Base-by-base conservation (phyloP, 257 asterid species). In the Verbascum thapsus region DNA sequence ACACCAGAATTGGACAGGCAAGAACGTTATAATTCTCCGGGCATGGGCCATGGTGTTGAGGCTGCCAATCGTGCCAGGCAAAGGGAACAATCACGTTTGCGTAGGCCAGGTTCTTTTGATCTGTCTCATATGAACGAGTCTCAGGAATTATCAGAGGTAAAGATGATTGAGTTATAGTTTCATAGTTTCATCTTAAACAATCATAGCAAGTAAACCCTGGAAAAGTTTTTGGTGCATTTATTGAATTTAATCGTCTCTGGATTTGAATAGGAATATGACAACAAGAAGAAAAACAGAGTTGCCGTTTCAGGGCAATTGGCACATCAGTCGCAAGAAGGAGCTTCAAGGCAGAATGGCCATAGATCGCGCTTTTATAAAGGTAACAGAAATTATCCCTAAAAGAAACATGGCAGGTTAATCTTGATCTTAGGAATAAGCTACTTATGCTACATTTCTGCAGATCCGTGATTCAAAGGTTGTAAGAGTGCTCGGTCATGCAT, bases 291-390 rank as follows among this genome's bases (percentile, higher is more conserved):
- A 45, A 64, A 55, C n/a, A 77, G 76, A 58, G 63, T 49, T 13
- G 75, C 58, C 42, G 62, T 61, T 67, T 84, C 94, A 19, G 91
- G 88, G 40, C 84, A 87, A 26, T 59, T 79, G 69, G 15, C 55
- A 18, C 45, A 59, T 61, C 84, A 71, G 32, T 30, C 72, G 37
- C 80, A 69, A 53, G 79, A 67, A 40, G 62, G 3, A 26, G 75
- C 73, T 13, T 16, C 67, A 10, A 68, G 61, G 16, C 77, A 77
- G 54, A 68, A 75, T 35, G 68, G 72, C 48, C 83, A 75, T 35
- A 82, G 89, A 76, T 86, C 96, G 11, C 88, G 94, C 5, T 88
- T 91, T 62, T 61, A 76, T 42, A 67, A 72, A 81, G 96, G 98
- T 90, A 63, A 65, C 11, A 11, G 22, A 26, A 23, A 23, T 22